Evolutionary conservation across 805 yeast species (phyloP).

Genomic region (Pichia californica): DNA sequence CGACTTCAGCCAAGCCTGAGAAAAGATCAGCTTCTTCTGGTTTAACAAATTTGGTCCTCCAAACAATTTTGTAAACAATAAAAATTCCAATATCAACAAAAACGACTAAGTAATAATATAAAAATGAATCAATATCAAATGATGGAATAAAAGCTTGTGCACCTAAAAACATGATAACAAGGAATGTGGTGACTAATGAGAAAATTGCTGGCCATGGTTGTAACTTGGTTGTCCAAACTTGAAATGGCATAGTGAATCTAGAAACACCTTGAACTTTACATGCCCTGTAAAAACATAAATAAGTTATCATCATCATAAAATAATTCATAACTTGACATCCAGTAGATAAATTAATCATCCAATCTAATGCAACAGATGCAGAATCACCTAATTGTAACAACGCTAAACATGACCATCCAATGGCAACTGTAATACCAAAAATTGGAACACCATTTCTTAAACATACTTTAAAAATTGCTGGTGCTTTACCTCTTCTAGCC

Average conservation of each 20-base stretch:
- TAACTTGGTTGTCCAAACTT: slow-evolving; percentile 41
- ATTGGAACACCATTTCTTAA: slow-evolving; percentile 52
- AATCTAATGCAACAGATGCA: slow-evolving; percentile 25
- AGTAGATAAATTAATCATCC: slow-evolving; percentile 28
- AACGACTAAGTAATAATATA: slow-evolving; percentile 38
- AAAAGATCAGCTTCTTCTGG: slow-evolving; percentile 42
- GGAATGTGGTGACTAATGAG: slow-evolving; percentile 26
- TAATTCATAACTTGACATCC: slow-evolving; percentile 27
- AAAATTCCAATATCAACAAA: slow-evolving; percentile 35
- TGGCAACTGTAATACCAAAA: slow-evolving; percentile 31
- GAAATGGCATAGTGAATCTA: slow-evolving; percentile 38
- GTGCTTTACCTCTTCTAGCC: slow-evolving; percentile 69
- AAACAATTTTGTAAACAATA: slow-evolving; percentile 32
- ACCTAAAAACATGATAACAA: slow-evolving; percentile 35
- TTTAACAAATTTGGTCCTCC: slow-evolving; percentile 34
- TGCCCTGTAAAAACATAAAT: slow-evolving; percentile 57
- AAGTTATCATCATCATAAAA: slow-evolving; percentile 39
- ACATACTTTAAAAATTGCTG: slow-evolving; percentile 56
- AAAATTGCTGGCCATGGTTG: slow-evolving; percentile 29
- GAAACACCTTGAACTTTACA: slow-evolving; percentile 49
- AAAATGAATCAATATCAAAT: slow-evolving; percentile 34
- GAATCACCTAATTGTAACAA: slow-evolving; percentile 32
- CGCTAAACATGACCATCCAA: slow-evolving; percentile 22
- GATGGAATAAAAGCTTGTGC: slow-evolving; percentile 34
- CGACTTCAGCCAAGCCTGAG: slow-evolving; percentile 41